A percentile compares a stretch with the other conserved stretches of the same genome.
These are phyloP conservation scores for Cocos nucifera DNA, from an alignment of 176 grass and related monocot species.

Conservation along the genomic window DNA sequence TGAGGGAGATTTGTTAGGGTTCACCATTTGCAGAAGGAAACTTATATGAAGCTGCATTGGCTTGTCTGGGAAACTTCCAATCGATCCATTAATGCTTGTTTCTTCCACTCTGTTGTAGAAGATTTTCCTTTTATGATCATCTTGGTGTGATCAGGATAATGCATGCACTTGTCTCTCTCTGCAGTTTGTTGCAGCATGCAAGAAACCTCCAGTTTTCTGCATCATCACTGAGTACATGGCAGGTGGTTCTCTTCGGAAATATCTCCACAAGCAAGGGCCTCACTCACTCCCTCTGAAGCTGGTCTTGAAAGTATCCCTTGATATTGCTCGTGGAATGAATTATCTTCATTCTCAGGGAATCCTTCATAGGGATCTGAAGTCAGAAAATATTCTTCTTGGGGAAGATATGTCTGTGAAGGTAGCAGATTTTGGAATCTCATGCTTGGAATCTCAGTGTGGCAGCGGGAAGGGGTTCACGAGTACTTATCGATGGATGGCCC, in stretches of 20 bases:
- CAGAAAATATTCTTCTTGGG: constrained; percentile 95
- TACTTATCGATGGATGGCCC: constrained; percentile 97
- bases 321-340: constrained; percentile 91
- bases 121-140: too few species aligned
- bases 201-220: constrained; percentile 92
- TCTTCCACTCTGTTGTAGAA: too few species aligned
- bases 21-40: too few species aligned
- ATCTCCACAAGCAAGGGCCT: constrained; percentile 83
- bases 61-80: too few species aligned
- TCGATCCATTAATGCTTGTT: too few species aligned
- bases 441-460: constrained; percentile 80
- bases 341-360: constrained; percentile 90
- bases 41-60: too few species aligned
- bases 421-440: constrained; percentile 97
- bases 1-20: too few species aligned
- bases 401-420: constrained; percentile 90
- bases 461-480: constrained; percentile 85
- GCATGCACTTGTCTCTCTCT: neutral
- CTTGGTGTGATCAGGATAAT: too few species aligned
- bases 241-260: constrained; percentile 87
- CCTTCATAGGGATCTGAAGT: constrained; percentile 94
- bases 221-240: constrained; percentile 97
- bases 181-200: constrained; percentile 97
- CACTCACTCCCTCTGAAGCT: constrained; percentile 59
- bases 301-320: constrained; percentile 80